Evolutionary conservation across 257 asterid species (phyloP).

Genomic region (Jacaranda mimosifolia): DNA sequence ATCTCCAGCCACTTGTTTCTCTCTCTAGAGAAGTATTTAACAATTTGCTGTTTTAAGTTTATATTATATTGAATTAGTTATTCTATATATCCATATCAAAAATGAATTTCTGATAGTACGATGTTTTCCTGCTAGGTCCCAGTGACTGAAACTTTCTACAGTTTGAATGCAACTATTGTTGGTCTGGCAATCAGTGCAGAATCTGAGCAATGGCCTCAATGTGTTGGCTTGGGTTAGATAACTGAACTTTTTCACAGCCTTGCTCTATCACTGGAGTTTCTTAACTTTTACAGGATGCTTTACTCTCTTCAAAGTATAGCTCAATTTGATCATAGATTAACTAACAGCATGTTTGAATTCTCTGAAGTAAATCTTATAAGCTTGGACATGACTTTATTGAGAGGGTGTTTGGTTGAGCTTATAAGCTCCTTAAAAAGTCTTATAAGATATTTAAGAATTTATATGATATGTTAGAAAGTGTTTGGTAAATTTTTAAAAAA

Average conservation of each 20-base stretch:
- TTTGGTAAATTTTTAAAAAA: too few relatives aligned
- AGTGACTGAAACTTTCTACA: slow-evolving; percentile 67
- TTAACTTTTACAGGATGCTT: neutral
- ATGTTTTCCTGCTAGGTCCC: slow-evolving; percentile 65
- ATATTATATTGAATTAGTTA: neutral
- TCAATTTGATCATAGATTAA: neutral
- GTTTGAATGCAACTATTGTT: slow-evolving; percentile 90
- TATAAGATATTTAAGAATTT: too few relatives aligned
- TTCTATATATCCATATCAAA: slow-evolving; percentile 9
- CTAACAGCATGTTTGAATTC: neutral
- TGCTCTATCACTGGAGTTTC: slow-evolving; percentile 1
- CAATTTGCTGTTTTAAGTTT: slow-evolving; percentile 15
- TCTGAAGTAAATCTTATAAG: neutral
- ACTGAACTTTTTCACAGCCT: neutral
- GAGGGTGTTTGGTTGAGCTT: too few relatives aligned
- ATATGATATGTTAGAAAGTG: too few relatives aligned
- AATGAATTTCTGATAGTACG: slow-evolving; percentile 23
- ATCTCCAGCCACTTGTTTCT: neutral
- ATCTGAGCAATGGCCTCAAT: slow-evolving; percentile 66
- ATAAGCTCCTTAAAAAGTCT: too few relatives aligned
- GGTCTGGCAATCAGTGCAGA: slow-evolving; percentile 77
- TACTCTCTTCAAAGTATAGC: neutral
- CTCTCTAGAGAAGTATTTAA: slow-evolving; percentile 1
- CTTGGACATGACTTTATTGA: neutral
- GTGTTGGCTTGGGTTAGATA: slow-evolving; percentile 92